Evolutionary conservation across 257 asterid genomes (phyloP).

Genomic region (Petrea volubilis): DNA sequence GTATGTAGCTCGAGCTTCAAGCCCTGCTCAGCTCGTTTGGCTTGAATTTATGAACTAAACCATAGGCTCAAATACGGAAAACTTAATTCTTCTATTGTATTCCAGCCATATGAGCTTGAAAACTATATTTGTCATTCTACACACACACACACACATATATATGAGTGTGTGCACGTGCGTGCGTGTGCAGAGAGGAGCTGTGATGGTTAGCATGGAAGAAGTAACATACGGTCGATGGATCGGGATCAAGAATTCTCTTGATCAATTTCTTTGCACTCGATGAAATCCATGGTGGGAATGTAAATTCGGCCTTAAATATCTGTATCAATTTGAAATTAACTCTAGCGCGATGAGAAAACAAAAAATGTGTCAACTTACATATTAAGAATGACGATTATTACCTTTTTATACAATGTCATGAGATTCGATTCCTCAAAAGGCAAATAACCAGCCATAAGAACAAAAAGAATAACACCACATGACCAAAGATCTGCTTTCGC

Average conservation of each 20-base stretch:
- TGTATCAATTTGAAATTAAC: slow-evolving; percentile 26
- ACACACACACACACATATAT: too few species aligned
- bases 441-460: slow-evolving; percentile 40
- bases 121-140: too few species aligned
- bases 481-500: slow-evolving; percentile 86
- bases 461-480: slow-evolving; percentile 43
- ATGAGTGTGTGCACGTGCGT: too few species aligned
- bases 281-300: slow-evolving; percentile 67
- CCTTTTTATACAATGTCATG: slow-evolving; percentile 34
- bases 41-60: too few species aligned
- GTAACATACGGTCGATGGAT: slow-evolving; percentile 53
- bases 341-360: not conserved
- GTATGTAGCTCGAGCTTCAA: too few species aligned
- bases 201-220: slow-evolving; percentile 2
- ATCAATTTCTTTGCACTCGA: slow-evolving; percentile 51
- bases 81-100: too few species aligned
- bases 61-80: too few species aligned
- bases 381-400: too few species aligned
- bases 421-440: slow-evolving; percentile 74
- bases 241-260: slow-evolving; percentile 58
- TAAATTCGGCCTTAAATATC: slow-evolving; percentile 59
- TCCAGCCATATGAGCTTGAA: too few species aligned
- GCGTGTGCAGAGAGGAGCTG: too few species aligned
- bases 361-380: too few species aligned
- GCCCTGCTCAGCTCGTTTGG: too few species aligned